A percentile compares a stretch with the other conserved stretches of the same genome.
Evolutionary conservation across 2,329 filamentous ascomycete species (phyloP).

Genomic region (Nigrograna mackinnonii): DNA sequence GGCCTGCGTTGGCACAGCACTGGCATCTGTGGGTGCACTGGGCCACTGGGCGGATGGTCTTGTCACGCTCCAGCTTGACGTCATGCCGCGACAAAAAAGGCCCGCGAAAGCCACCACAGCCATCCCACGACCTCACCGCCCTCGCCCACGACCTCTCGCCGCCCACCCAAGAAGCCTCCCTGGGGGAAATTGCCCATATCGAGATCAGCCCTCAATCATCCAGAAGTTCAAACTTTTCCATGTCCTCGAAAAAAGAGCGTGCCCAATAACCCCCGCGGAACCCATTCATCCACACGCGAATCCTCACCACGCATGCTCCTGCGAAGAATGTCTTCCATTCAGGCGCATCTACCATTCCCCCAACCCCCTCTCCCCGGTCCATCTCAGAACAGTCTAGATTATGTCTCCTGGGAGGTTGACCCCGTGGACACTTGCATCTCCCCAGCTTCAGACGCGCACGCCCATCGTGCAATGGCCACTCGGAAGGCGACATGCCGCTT

Average conservation of each 20-base stretch:
- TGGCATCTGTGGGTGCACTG: slow-evolving; percentile 4
- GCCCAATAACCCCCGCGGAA: background rate
- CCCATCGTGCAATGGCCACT: slow-evolving; percentile 1
- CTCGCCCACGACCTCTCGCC: background rate
- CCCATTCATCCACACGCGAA: background rate
- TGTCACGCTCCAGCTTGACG: slow-evolving; percentile 2
- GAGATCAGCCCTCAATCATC: too few relatives aligned
- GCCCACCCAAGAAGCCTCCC: too few relatives aligned
- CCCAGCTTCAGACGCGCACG: slow-evolving; percentile 2
- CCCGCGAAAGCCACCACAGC: slow-evolving; percentile 4
- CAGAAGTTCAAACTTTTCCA: slow-evolving; percentile 1
- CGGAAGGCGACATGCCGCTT: background rate
- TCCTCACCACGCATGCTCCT: background rate
- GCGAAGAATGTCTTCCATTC: background rate
- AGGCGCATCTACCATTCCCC: background rate
- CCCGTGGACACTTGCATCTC: slow-evolving; percentile 21
- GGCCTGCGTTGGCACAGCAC: background rate
- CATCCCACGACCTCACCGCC: slow-evolving; percentile 7
- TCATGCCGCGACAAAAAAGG: slow-evolving; percentile 7
- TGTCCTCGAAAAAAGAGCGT: background rate
- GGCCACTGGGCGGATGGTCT: too few relatives aligned
- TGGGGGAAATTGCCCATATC: too few relatives aligned
- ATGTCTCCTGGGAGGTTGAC: slow-evolving; percentile 1
- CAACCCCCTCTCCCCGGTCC: background rate
- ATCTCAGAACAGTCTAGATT: background rate